phyloP scores from a whole-genome alignment of 805 yeast genomes.

The Kregervanrija fluxuum region DNA sequence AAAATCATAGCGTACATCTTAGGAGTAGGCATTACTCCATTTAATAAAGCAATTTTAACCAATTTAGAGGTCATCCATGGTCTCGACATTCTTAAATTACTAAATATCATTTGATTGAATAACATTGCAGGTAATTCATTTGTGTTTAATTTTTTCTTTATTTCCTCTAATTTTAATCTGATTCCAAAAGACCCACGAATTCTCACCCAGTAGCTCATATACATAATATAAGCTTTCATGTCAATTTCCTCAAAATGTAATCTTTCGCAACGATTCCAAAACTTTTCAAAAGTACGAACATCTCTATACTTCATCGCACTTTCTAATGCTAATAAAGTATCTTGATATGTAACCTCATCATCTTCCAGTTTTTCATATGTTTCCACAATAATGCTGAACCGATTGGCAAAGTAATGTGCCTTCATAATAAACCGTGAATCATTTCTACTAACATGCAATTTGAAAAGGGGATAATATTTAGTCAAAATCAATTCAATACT shows the following conservation, averaged over 20 bases:
- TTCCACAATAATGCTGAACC: constrained; percentile 18
- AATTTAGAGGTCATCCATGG: constrained; percentile 15
- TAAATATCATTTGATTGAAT: constrained; percentile 23
- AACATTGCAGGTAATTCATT: constrained; percentile 15
- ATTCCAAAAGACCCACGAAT: constrained; percentile 11
- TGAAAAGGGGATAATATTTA: constrained; percentile 19
- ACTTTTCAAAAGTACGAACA: constrained; percentile 10
- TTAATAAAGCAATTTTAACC: constrained; percentile 13
- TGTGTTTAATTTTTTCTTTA: constrained; percentile 5
- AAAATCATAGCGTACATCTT: constrained; percentile 24
- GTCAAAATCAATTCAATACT: constrained; percentile 17
- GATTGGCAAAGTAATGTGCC: constrained; percentile 17
- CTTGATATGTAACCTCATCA: constrained; percentile 10
- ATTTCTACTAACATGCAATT: constrained; percentile 8
- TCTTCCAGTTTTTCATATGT: constrained; percentile 8
- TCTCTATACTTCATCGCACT: constrained; percentile 15
- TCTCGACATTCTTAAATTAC: constrained; percentile 13
- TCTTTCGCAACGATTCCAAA: constrained; percentile 15
- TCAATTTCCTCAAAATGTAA: constrained; percentile 10
- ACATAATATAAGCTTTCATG: constrained; percentile 14
- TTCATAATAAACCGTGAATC: constrained; percentile 21
- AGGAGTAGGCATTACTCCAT: constrained; percentile 11
- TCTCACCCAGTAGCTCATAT: constrained; percentile 17
- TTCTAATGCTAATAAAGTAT: constrained; percentile 17
- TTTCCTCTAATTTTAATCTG: constrained; percentile 11